Conservation (phyloP, 345 rosid species). For the Eucalyptus viminalis region DNA sequence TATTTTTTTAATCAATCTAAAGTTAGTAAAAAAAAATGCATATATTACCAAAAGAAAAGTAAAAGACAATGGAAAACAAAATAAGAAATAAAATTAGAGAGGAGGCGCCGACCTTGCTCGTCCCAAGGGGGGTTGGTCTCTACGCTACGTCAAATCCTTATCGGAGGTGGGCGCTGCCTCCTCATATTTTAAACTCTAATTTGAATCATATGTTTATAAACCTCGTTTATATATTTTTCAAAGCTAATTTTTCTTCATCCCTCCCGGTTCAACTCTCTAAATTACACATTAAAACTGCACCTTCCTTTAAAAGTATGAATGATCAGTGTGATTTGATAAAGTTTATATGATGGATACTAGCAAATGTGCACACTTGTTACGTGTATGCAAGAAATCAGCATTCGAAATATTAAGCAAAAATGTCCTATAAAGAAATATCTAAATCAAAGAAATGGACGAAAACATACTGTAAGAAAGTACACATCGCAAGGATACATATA, state of each 20-base stretch:
- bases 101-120: background rate
- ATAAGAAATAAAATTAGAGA: background rate
- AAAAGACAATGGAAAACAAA: background rate
- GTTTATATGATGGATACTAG: background rate
- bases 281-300: background rate
- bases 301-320: background rate
- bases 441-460: background rate
- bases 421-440: background rate
- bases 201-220: background rate
- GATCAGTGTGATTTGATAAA: background rate
- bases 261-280: background rate
- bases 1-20: background rate
- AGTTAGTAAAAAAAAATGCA: too few species aligned
- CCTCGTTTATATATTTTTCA: background rate
- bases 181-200: background rate
- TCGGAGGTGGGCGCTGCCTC: background rate
- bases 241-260: background rate
- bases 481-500: background rate
- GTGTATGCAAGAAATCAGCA: background rate
- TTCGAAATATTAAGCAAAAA: background rate
- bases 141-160: background rate
- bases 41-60: background rate
- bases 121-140: background rate
- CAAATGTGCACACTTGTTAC: background rate
- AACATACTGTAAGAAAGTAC: background rate